phyloP scores from a whole-genome alignment of 2,329 filamentous ascomycete genomes.

The Leptographium procerum region DNA sequence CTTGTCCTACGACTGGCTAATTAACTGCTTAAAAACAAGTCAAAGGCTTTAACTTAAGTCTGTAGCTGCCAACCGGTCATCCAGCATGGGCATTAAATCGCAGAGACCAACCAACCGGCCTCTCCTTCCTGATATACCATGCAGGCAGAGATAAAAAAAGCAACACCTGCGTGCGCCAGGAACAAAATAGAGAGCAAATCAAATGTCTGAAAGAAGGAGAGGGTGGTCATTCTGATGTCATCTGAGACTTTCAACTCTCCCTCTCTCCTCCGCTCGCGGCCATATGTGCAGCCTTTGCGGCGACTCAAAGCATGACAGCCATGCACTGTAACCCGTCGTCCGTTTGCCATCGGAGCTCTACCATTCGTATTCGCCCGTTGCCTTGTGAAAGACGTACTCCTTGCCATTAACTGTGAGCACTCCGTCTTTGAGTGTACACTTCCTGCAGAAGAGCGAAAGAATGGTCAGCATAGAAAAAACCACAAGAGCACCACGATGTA shows the following conservation, averaged over 20 bases:
- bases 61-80: background rate
- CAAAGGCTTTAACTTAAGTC: too few species aligned
- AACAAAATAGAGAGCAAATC: background rate
- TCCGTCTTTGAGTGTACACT: constrained; percentile 96
- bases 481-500: background rate
- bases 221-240: background rate
- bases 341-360: too few species aligned
- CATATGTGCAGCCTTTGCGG: background rate
- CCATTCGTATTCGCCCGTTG: constrained; percentile 96
- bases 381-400: constrained; percentile 98
- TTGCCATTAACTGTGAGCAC: constrained; percentile 87
- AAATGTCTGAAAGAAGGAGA: background rate
- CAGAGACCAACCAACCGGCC: background rate
- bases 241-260: background rate
- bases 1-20: background rate
- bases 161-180: background rate
- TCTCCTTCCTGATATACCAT: background rate
- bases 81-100: background rate
- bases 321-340: background rate
- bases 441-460: constrained; percentile 41
- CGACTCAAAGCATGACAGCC: background rate
- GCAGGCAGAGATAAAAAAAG: background rate
- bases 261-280: background rate
- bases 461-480: background rate
- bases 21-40: background rate